Conservation (phyloP, 345 rosid species). For the Nasturtium officinale region DNA sequence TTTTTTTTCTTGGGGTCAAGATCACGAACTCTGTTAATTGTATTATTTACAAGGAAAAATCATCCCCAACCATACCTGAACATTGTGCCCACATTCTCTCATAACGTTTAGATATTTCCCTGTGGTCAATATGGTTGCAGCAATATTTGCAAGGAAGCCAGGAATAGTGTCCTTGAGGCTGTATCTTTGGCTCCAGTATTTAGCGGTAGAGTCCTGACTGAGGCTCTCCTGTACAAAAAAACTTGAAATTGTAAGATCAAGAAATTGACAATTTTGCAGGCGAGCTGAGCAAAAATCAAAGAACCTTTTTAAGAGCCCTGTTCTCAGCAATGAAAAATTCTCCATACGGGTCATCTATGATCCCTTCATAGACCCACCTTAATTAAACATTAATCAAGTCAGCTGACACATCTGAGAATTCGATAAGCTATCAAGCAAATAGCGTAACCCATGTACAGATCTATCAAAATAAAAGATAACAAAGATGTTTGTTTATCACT, state of each 20-base stretch:
- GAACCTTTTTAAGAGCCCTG: constrained; percentile 87
- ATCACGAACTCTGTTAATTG: constrained; percentile 5
- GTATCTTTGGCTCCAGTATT: constrained; percentile 86
- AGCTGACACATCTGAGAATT: constrained; percentile 29
- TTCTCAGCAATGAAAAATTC: constrained; percentile 94
- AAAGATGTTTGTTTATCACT: constrained; percentile 14
- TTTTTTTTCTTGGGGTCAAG: background rate
- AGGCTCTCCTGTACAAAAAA: constrained; percentile 78
- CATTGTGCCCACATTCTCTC: constrained; percentile 98
- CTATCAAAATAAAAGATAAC: constrained; percentile 8
- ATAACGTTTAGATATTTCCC: constrained; percentile 95
- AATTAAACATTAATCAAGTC: constrained; percentile 34
- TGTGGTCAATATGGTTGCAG: constrained; percentile 90
- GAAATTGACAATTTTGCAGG: constrained; percentile 6
- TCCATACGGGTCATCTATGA: constrained; percentile 94
- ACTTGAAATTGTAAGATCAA: constrained; percentile 29
- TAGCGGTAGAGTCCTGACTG: constrained; percentile 77
- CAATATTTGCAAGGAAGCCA: constrained; percentile 90
- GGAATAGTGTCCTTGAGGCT: constrained; percentile 94
- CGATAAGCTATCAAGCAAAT: constrained; percentile 14
- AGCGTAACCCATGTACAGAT: constrained; percentile 10
- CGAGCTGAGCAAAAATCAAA: constrained; percentile 11
- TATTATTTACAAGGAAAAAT: constrained; percentile 4
- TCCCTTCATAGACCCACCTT: constrained; percentile 99
- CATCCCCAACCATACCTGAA: constrained; percentile 60